Percentiles rank a stretch among this genome's conserved stretches.
These are phyloP conservation scores for Torulaspora globosa DNA, from an alignment of 1,139 yeast species.

Conservation along the genomic window DNA sequence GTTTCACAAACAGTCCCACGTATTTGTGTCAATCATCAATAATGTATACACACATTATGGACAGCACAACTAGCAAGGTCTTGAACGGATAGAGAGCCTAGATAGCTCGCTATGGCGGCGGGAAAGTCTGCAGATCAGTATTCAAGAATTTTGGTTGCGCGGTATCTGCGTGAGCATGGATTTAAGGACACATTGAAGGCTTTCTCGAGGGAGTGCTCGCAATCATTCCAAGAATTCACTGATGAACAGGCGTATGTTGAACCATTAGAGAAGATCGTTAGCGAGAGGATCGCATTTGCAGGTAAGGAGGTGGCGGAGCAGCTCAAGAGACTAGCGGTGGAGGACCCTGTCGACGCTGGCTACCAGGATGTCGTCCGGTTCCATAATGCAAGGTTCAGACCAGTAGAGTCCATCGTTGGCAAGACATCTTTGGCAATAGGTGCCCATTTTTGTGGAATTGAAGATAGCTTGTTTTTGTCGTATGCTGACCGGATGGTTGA, in stretches of 20 bases:
- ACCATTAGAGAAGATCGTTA: constrained; percentile 47
- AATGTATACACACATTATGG: no score
- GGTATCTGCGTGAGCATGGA: constrained; percentile 49
- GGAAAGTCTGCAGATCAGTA: constrained; percentile 15
- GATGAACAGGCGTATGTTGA: constrained; percentile 35
- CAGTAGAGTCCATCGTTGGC: neutral
- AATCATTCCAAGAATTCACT: constrained; percentile 29
- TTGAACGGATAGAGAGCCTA: neutral
- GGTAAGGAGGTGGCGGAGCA: constrained; percentile 20
- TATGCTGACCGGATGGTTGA: constrained; percentile 19
- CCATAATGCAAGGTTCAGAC: constrained; percentile 12
- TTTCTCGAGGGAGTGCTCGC: constrained; percentile 48
- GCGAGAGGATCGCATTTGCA: constrained; percentile 47
- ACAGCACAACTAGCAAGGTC: no score
- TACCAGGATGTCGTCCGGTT: constrained; percentile 17
- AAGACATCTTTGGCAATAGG: constrained; percentile 14
- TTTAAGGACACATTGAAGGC: constrained; percentile 44
- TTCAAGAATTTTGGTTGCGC: constrained; percentile 48
- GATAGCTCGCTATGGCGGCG: neutral
- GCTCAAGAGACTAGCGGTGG: constrained; percentile 18
- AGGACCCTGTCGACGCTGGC: constrained; percentile 9
- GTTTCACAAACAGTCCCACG: constrained; percentile 2
- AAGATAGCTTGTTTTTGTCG: constrained; percentile 16
- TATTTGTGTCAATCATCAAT: neutral
- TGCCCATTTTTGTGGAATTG: constrained; percentile 13